Evolutionary conservation across 176 grass and related monocot genomes (phyloP).

Genomic region (Triticum urartu): DNA sequence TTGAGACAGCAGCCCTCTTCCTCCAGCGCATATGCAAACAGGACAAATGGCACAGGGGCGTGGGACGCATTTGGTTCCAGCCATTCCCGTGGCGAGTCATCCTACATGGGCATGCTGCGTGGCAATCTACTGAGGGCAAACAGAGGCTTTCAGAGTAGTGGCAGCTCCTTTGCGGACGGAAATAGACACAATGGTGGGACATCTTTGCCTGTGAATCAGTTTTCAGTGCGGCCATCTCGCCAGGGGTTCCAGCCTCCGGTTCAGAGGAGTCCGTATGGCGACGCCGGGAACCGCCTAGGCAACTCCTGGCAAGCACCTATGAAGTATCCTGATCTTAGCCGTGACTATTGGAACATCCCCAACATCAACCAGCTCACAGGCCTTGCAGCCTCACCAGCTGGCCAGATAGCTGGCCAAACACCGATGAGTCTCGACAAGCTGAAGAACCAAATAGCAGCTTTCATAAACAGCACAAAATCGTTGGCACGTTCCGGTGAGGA

Average conservation of each 20-base stretch:
- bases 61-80: background rate
- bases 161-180: background rate
- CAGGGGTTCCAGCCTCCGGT: background rate
- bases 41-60: background rate
- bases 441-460: background rate
- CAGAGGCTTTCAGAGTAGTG: background rate
- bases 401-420: background rate
- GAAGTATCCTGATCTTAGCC: slow-evolving; percentile 5
- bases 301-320: background rate
- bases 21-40: slow-evolving; percentile 22
- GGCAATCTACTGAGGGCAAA: background rate
- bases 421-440: background rate
- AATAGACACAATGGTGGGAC: too few relatives aligned
- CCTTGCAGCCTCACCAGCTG: background rate
- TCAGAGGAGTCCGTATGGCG: background rate
- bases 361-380: background rate
- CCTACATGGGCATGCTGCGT: background rate
- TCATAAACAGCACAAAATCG: background rate
- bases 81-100: background rate
- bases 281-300: background rate
- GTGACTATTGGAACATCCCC: background rate
- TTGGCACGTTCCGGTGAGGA: background rate
- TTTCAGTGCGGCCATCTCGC: background rate
- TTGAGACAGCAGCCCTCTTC: background rate
- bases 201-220: too few relatives aligned